phyloP scores from a whole-genome alignment of 106 monocot genomes.

The Allium fistulosum region DNA sequence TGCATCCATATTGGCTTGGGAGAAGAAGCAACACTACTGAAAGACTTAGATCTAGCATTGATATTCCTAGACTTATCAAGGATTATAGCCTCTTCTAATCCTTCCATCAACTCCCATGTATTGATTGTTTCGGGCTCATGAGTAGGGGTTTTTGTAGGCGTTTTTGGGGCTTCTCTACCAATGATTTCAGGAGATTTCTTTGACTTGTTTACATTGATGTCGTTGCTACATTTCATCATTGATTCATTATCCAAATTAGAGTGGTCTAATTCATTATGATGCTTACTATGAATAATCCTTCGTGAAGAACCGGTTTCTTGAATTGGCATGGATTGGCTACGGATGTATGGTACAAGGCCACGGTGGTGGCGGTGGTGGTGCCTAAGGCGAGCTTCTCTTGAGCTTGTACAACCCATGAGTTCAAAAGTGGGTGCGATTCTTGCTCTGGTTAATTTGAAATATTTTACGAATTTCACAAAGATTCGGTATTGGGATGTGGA shows the following conservation, averaged over 20 bases:
- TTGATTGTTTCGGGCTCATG: constrained; percentile 56
- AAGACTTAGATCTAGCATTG: constrained; percentile 20
- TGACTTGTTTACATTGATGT: not conserved
- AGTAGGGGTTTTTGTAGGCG: constrained; percentile 16
- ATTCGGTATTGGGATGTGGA: too few relatives aligned
- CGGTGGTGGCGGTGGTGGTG: constrained; percentile 3
- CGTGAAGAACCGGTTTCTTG: not conserved
- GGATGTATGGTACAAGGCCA: constrained; percentile 9
- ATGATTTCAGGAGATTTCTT: constrained; percentile 27
- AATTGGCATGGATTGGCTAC: constrained; percentile 39
- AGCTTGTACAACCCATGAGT: constrained; percentile 67
- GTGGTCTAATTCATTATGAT: constrained; percentile 44
- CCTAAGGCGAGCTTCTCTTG: constrained; percentile 34
- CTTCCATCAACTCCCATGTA: constrained; percentile 68
- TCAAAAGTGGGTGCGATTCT: not conserved
- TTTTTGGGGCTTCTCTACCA: constrained; percentile 10
- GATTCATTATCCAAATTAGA: constrained; percentile 61
- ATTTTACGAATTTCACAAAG: too few relatives aligned
- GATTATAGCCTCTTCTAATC: constrained; percentile 35
- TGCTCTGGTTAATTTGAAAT: not conserved
- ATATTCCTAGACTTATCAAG: not conserved
- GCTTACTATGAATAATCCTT: constrained; percentile 2
- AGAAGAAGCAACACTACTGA: constrained; percentile 12
- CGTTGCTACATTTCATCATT: constrained; percentile 24
- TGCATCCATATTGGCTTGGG: constrained; percentile 27